Percentiles rank a stretch among this genome's conserved stretches.
Evolutionary conservation across 2,329 filamentous ascomycete genomes (phyloP).

Genomic region (Xylaria sp.): DNA sequence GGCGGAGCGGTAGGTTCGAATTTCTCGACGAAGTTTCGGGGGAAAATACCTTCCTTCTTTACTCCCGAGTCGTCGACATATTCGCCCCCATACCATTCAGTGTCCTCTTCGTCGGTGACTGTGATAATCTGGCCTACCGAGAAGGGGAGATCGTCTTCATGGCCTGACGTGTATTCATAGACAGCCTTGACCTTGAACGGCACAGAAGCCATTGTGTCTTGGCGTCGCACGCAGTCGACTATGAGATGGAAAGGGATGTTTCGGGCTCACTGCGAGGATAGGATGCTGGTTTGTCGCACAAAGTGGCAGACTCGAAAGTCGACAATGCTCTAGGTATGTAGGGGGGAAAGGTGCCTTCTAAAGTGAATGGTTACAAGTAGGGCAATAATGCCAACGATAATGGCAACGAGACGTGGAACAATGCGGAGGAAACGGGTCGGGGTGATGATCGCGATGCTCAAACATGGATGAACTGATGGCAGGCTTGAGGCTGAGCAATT

Average conservation of each 20-base stretch:
- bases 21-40: constrained; percentile 95
- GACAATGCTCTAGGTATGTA: constrained; percentile 5
- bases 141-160: constrained; percentile 95
- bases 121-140: constrained; percentile 85
- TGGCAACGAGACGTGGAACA: constrained; percentile 17
- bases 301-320: background rate
- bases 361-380: background rate
- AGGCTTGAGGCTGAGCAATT: constrained; percentile 41
- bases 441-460: constrained; percentile 27
- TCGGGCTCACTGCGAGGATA: constrained; percentile 17
- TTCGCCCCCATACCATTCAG: constrained; percentile 91
- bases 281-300: constrained; percentile 13
- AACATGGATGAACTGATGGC: constrained; percentile 29
- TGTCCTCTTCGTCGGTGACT: constrained; percentile 90
- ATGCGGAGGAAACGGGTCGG: constrained; percentile 20
- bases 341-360: background rate
- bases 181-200: constrained; percentile 95
- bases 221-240: constrained; percentile 18
- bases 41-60: constrained; percentile 87
- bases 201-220: constrained; percentile 66
- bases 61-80: constrained; percentile 77
- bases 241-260: constrained; percentile 23
- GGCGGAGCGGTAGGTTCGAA: constrained; percentile 91
- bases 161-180: constrained; percentile 90
- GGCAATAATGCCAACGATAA: no score